Percentiles rank a stretch among this genome's conserved stretches.
Conservation (phyloP, 768 basidiomycete species). For the Podaxis mareebaensis region DNA sequence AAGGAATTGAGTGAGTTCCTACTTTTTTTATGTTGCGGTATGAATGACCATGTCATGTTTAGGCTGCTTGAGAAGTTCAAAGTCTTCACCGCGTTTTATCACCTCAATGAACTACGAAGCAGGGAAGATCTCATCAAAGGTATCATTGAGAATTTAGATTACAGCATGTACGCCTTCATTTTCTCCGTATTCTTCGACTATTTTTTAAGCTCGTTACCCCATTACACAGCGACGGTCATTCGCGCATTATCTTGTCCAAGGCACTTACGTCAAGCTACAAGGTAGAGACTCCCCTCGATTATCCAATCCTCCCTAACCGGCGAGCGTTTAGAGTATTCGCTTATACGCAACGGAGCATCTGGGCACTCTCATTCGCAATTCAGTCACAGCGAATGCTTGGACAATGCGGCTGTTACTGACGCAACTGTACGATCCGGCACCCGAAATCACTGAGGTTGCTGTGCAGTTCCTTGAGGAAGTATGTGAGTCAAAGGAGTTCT, state of each 20-base stretch:
- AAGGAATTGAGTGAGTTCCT: constrained; percentile 79
- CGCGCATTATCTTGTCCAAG: constrained; percentile 91
- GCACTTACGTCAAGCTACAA: constrained; percentile 93
- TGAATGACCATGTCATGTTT: constrained; percentile 8
- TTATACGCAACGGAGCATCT: constrained; percentile 87
- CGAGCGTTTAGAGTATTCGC: constrained; percentile 69
- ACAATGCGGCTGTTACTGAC: constrained; percentile 88
- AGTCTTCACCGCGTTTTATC: constrained; percentile 95
- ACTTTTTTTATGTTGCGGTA: background rate
- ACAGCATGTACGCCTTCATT: constrained; percentile 65
- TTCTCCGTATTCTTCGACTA: background rate
- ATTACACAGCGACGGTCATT: constrained; percentile 80
- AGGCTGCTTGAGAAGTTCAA: constrained; percentile 90
- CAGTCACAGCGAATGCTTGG: constrained; percentile 76
- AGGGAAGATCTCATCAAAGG: constrained; percentile 91
- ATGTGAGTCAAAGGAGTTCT: constrained; percentile 79
- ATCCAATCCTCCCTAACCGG: background rate
- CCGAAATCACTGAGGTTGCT: constrained; percentile 89
- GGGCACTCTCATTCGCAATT: constrained; percentile 73
- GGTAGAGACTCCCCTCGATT: constrained; percentile 38
- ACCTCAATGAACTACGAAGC: constrained; percentile 85
- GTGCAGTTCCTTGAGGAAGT: constrained; percentile 88
- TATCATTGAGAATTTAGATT: constrained; percentile 91
- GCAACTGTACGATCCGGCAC: constrained; percentile 90
- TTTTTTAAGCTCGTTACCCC: constrained; percentile 12